phyloP scores from a whole-genome alignment of 1,284 basidiomycete species.

The Fomitiporia mediterranea region DNA sequence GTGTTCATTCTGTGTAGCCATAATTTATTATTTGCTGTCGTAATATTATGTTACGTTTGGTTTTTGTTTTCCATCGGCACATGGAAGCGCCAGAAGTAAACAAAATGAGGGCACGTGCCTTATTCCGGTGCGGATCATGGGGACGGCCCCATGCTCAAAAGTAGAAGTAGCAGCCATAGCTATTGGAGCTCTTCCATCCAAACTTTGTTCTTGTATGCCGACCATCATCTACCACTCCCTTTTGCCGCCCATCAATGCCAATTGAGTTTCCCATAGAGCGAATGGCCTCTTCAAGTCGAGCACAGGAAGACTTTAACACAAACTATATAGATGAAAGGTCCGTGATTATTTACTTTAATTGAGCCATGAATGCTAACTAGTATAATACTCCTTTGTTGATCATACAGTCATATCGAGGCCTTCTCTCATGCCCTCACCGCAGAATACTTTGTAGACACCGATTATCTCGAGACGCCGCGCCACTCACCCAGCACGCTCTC shows the following conservation, averaged over 20 bases:
- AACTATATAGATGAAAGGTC: constrained; percentile 74
- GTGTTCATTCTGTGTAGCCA: not conserved
- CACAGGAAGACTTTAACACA: constrained; percentile 9
- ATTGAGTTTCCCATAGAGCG: not conserved
- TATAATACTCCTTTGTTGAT: too few relatives aligned
- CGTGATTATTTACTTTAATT: constrained; percentile 24
- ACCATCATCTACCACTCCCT: not conserved
- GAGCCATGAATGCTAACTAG: constrained; percentile 4
- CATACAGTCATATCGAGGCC: constrained; percentile 63
- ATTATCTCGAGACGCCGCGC: constrained; percentile 35
- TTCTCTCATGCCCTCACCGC: constrained; percentile 62
- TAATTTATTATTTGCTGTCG: not conserved
- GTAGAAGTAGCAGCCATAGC: too few relatives aligned
- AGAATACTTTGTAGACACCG: constrained; percentile 51
- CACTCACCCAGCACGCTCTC: constrained; percentile 30
- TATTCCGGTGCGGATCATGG: not conserved
- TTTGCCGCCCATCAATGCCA: not conserved
- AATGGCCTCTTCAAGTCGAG: not conserved
- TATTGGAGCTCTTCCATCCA: not conserved
- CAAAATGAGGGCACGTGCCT: not conserved
- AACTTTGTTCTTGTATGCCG: not conserved
- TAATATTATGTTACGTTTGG: not conserved
- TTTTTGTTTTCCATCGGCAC: not conserved
- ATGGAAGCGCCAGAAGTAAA: not conserved
- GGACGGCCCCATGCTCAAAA: too few relatives aligned